Conservation (phyloP, 2,329 filamentous ascomycete genomes). For the Fusarium guadeloupense region DNA sequence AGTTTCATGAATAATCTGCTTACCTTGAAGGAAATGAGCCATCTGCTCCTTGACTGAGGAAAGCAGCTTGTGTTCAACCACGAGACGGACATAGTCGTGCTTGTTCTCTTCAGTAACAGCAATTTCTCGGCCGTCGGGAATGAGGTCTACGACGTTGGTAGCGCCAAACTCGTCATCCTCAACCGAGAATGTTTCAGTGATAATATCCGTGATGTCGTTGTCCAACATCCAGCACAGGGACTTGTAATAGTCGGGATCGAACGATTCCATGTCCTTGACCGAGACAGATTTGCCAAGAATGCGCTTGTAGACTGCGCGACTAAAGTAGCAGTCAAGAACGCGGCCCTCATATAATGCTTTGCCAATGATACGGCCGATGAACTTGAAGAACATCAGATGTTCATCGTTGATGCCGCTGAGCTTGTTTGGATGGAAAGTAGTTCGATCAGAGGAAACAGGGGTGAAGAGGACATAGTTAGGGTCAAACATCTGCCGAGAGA, state of each 20-base stretch:
- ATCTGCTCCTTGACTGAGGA: conserved; percentile 94
- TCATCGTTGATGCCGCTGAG: conserved; percentile 94
- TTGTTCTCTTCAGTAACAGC: conserved; percentile 98
- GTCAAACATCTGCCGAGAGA: conserved; percentile 98
- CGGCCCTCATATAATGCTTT: conserved; percentile 97
- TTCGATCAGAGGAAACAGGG: conserved; percentile 94
- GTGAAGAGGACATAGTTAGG: conserved; percentile 97
- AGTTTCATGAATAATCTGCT: conserved; percentile 34
- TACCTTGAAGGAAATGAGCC: conserved; percentile 88
- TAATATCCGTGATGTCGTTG: conserved; percentile 98
- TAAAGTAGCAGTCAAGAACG: conserved; percentile 98
- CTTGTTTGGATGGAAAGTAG: conserved; percentile 98
- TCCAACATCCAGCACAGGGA: conserved; percentile 98
- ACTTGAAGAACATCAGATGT: conserved; percentile 98
- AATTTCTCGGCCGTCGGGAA: conserved; percentile 88
- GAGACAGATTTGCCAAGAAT: conserved; percentile 95
- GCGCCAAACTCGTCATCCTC: conserved; percentile 95
- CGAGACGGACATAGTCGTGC: conserved; percentile 92
- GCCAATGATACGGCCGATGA: conserved; percentile 97
- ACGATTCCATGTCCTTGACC: conserved; percentile 99
- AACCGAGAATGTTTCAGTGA: conserved; percentile 94
- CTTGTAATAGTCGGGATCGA: conserved; percentile 99
- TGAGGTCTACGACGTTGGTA: conserved; percentile 84
- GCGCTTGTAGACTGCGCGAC: conserved; percentile 96
- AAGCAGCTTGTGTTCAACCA: conserved; percentile 93